Base-by-base conservation (phyloP, 768 basidiomycete species). In the Solioccasus polychromus region DNA sequence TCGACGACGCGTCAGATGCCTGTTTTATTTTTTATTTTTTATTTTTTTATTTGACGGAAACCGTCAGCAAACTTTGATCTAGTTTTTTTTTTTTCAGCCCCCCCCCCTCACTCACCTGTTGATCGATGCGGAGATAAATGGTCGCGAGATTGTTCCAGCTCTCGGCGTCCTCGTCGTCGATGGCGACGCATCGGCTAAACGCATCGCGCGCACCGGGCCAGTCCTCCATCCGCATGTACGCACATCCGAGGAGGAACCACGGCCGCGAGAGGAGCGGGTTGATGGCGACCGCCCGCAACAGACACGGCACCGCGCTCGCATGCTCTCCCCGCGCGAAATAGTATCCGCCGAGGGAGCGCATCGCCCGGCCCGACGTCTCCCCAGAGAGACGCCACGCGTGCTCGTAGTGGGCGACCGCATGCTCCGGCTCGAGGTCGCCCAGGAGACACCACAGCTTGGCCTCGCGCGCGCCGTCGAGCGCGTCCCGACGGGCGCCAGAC, bases 101-200 rank as follows among this genome's bases (percentile, higher is more conserved):
- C 30, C 34, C 69, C 24, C 66, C 65, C 23, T 62, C 61, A 22
- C 69, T 64, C 26, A 47, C 58, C 48, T 57, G 68, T 52, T 52
- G 60, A 54, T 82, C 85, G 65, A 95, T 76, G 36, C 91, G 84
- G 50, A 99, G 78, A 68, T 97, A 96, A 61, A 93, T 83, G 47
- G 86, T 92, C 26, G 95, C 96, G 51, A 99, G 72, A 64, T 99
- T 99, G 57, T 87, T 95, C 96, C 96, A 98, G 54, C 92, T 95
- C 74, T 98, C 95, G 4, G 82, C 92, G 59, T 99, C 94, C 54
- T 98, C 96, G 47, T 94, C 92, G 49, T 98, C 95, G 48, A 98
- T 83, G 11, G 80, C 71, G 1, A 97, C 93, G 55, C 92, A 92
- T 12, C 94, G 76, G 39, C 71, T 71, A 64, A 98, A 98, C 1